phyloP scores from a whole-genome alignment of 192 early-diverging fungal genomes.

The Gorgonomyces haynaldii region DNA sequence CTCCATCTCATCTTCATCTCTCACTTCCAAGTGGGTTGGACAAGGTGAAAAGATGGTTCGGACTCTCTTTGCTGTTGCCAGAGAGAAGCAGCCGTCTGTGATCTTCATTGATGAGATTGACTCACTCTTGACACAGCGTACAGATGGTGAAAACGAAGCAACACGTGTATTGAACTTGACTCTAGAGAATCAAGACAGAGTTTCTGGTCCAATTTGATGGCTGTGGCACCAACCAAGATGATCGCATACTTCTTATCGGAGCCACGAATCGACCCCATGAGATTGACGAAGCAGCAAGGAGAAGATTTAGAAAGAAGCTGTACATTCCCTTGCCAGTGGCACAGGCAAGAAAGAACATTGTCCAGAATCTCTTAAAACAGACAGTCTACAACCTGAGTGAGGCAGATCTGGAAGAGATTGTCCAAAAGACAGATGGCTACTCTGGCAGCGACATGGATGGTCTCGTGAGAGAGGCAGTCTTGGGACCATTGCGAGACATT shows the following conservation, averaged over 20 bases:
- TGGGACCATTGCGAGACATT: slow-evolving; percentile 62
- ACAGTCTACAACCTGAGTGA: slow-evolving; percentile 46
- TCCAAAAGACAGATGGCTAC: slow-evolving; percentile 59
- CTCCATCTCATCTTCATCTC: slow-evolving; percentile 75
- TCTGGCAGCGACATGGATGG: slow-evolving; percentile 86
- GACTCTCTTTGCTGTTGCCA: slow-evolving; percentile 81
- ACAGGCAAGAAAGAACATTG: slow-evolving; percentile 50
- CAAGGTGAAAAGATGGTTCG: slow-evolving; percentile 94
- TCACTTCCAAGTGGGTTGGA: slow-evolving; percentile 90
- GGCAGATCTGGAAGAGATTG: slow-evolving; percentile 48
- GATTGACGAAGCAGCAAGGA: slow-evolving; percentile 81
- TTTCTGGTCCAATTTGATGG: slow-evolving; percentile 78
- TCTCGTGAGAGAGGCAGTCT: slow-evolving; percentile 53
- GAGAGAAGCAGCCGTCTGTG: slow-evolving; percentile 72
- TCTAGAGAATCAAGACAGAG: slow-evolving; percentile 88
- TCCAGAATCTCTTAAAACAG: slow-evolving; percentile 47
- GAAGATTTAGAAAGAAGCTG: slow-evolving; percentile 49
- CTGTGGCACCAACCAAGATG: slow-evolving; percentile 57
- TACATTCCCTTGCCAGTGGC: slow-evolving; percentile 81
- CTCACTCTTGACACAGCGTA: slow-evolving; percentile 75
- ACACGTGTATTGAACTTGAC: too few relatives aligned
- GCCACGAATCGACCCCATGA: slow-evolving; percentile 61
- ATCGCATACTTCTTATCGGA: slow-evolving; percentile 63
- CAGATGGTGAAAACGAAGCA: slow-evolving; percentile 80
- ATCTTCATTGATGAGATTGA: slow-evolving; percentile 96